Base-by-base conservation (phyloP, 1,139 yeast genomes). In the Meyerozyma guilliermondii region DNA sequence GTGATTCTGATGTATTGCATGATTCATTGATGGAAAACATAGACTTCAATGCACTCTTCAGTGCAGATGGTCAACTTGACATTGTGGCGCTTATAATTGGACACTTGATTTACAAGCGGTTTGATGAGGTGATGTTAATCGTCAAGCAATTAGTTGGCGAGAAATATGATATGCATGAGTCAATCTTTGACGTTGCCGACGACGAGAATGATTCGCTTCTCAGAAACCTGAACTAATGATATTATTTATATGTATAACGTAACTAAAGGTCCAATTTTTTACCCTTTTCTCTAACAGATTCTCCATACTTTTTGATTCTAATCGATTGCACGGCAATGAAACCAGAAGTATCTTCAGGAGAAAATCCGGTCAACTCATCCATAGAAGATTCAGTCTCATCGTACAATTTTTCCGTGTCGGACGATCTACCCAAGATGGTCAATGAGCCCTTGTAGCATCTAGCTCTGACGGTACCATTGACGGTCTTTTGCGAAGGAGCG, bases 351-450 rank as follows among this genome's bases (percentile, higher is more conserved):
- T 92, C 98, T 65, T 87, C 91, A 49, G 98, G 98, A 58, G 88
- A 84, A 78, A 92, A 92, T 46, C 97, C 98, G 46, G 98, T 91
- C 61, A 92, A 82, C 73, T 92, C 98, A 69, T 92, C 98, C 98
- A 92, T 92, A 16, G 98, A 91, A 20, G 98, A 89, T 68, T 91
- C 97, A 48, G 96, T 88, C 53, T 96, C 97, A 66, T 92, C 98
- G 67, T 92, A 92, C 58, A 92, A 80, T 74, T 89, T 91, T 73
- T 91, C 98, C 48, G 98, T 88, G 50, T 83, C 84, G 23, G 97
- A 88, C 50, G 84, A 89, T 78, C 98, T 88, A 63, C 98, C 98
- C 62, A 91, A 78, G 52, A 92, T 80, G 44, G 75, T 71, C 56
- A 89, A 71, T 47, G 81, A 73, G 54, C 98, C 98, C 80, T 92